Conservation (phyloP, 805 yeast species). For the Yarrowia divulgata region DNA sequence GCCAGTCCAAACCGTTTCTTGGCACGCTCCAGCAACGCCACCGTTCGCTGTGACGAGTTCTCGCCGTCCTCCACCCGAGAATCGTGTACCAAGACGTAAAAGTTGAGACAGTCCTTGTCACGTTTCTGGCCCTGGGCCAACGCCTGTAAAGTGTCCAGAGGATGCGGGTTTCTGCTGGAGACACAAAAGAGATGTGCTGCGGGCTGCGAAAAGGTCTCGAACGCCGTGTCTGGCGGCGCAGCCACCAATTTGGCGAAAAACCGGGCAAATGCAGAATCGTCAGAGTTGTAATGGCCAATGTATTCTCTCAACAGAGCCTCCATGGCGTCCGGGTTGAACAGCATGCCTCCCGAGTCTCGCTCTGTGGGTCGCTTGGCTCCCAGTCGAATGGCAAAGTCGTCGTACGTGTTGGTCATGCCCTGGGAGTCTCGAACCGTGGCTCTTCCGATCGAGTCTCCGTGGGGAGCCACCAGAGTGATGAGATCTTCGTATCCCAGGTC, state of each 20-base stretch:
- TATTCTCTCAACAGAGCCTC: slow-evolving; percentile 40
- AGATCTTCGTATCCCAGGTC: slow-evolving; percentile 54
- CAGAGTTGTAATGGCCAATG: slow-evolving; percentile 31
- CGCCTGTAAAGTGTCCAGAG: slow-evolving; percentile 63
- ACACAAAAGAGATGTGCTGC: slow-evolving; percentile 74
- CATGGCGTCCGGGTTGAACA: slow-evolving; percentile 39
- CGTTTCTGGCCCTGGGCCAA: slow-evolving; percentile 56
- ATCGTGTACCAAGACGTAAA: slow-evolving; percentile 60
- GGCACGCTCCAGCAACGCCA: slow-evolving; percentile 51
- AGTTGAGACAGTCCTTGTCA: slow-evolving; percentile 67
- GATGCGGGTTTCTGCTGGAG: slow-evolving; percentile 63
- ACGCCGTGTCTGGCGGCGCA: slow-evolving; percentile 68
- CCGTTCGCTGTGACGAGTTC: slow-evolving; percentile 49
- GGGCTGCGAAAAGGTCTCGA: slow-evolving; percentile 89
- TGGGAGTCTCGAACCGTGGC: slow-evolving; percentile 61
- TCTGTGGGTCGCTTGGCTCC: slow-evolving; percentile 40
- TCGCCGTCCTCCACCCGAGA: slow-evolving; percentile 55
- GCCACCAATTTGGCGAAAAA: slow-evolving; percentile 66
- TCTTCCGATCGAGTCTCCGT: slow-evolving; percentile 57
- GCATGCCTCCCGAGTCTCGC: slow-evolving; percentile 51
- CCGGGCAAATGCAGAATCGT: slow-evolving; percentile 50
- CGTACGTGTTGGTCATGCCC: slow-evolving; percentile 58
- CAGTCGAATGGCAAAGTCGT: slow-evolving; percentile 57
- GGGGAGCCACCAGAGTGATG: slow-evolving; percentile 58
- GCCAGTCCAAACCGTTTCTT: slow-evolving; percentile 51